Evolutionary conservation across 768 basidiomycete species (phyloP).

Genomic region (Auriscalpium vulgare): DNA sequence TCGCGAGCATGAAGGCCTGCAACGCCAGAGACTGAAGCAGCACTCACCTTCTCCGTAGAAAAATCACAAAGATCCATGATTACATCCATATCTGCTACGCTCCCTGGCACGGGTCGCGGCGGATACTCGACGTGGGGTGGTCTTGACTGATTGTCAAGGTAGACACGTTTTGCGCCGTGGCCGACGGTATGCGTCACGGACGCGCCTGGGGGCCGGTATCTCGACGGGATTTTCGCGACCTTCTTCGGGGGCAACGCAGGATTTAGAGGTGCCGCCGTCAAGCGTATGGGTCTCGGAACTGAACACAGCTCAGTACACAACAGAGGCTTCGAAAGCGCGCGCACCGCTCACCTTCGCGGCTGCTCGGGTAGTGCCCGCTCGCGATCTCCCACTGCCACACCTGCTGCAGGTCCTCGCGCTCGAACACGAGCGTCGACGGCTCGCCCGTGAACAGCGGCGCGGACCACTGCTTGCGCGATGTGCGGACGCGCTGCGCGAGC

Average conservation of each 20-base stretch:
- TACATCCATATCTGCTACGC: constrained; percentile 82
- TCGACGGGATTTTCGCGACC: constrained; percentile 37
- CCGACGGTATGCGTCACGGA: constrained; percentile 57
- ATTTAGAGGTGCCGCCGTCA: constrained; percentile 52
- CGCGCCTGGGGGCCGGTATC: constrained; percentile 38
- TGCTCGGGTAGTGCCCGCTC: constrained; percentile 91
- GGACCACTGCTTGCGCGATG: constrained; percentile 57
- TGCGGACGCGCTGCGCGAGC: constrained; percentile 51
- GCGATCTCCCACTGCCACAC: constrained; percentile 96
- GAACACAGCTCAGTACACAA: constrained; percentile 7
- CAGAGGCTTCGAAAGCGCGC: background rate
- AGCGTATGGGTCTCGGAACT: constrained; percentile 68
- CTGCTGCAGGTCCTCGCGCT: constrained; percentile 70
- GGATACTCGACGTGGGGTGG: constrained; percentile 72
- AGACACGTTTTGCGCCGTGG: constrained; percentile 69
- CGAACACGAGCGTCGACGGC: constrained; percentile 66
- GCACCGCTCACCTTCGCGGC: constrained; percentile 54
- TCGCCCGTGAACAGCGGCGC: constrained; percentile 42
- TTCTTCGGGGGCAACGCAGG: constrained; percentile 63
- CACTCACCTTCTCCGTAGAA: constrained; percentile 57
- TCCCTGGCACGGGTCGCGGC: constrained; percentile 77
- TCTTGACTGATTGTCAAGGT: constrained; percentile 59
- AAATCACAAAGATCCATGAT: constrained; percentile 94
- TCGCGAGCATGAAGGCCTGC: constrained; percentile 5
- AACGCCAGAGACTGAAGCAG: background rate